Base-by-base conservation (phyloP, 2,329 filamentous ascomycete genomes). In the Dryadomyces quercus-mongolicae region DNA sequence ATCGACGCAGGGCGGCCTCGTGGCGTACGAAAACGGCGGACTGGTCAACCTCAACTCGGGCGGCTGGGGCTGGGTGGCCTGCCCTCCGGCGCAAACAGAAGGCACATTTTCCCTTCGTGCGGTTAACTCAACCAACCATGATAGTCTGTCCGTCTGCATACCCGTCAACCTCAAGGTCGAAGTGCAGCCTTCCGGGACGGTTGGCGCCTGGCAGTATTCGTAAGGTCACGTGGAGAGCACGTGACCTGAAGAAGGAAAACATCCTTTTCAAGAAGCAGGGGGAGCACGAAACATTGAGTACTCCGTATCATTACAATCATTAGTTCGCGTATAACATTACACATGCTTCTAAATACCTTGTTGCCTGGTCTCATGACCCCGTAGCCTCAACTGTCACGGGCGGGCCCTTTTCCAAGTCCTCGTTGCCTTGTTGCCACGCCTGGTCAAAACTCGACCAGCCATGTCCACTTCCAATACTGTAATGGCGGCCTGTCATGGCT, bases 41-140 rank as follows among this genome's bases (percentile, higher is more conserved):
- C 63, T 67, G 21, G 59, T 68, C 25, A 67, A 68, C 47, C 59
- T 65, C 5, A 67, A 65, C 54, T 62, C 61, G 8, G 62, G 63
- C 50, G 64, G 62, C 31, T 64, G 64, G 53, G 64, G 62, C 9
- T 66, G 66, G 60, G 59, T 59, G 1, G 62, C 64, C 0, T 67
- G 65, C 57, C 64, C 64, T 9, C 58, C 62, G 61, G 59, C 8
- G 56, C 56, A 9, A 60, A 59, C 20, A 58, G 60, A 15, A 51
- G 51, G 31, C 40, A 57, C 52, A 8, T 67, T 62, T 62, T 60
- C 60, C 18, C 58, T 67, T 40, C 56, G 63, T 22, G 64, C 60
- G 1, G 60, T 58, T 52, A 63, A 65, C 48, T 54, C 55, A 20
- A 62, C 60, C 2, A 65, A 63, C 47, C 60, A 62, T 12, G 59